These are phyloP conservation scores for Leccinum fibrillosum DNA, from an alignment of 768 basidiomycete species.

Conservation along the genomic window DNA sequence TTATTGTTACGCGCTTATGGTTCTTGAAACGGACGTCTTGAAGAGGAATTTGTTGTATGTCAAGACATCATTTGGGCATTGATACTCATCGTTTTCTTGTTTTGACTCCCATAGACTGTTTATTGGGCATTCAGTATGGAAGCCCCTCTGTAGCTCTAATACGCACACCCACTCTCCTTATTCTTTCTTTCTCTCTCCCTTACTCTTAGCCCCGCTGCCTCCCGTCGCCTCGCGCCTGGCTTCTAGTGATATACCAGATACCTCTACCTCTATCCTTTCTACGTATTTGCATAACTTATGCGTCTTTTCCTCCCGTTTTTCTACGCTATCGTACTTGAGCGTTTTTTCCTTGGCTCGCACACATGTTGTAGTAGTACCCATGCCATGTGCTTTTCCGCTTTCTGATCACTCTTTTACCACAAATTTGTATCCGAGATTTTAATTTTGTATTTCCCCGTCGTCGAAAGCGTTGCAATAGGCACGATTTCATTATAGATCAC, in stretches of 20 bases:
- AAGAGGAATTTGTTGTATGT: constrained; percentile 7
- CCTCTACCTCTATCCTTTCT: constrained; percentile 8
- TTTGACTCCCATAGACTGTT: constrained; percentile 22
- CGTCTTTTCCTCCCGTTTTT: constrained; percentile 1
- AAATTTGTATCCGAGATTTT: background rate
- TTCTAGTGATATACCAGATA: background rate
- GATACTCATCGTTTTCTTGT: constrained; percentile 6
- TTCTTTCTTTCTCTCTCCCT: background rate
- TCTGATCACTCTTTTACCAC: background rate
- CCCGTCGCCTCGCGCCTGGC: background rate
- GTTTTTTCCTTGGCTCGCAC: constrained; percentile 11
- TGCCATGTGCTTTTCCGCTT: constrained; percentile 12
- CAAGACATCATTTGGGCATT: constrained; percentile 4
- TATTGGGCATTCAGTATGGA: constrained; percentile 18
- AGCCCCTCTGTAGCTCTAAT: constrained; percentile 29
- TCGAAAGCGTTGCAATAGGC: constrained; percentile 1
- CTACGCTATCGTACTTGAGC: constrained; percentile 1
- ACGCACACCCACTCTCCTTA: constrained; percentile 21
- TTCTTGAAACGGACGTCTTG: background rate
- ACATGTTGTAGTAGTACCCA: constrained; percentile 28
- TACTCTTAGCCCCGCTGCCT: background rate
- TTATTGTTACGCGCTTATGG: constrained; percentile 6
- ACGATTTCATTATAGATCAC: constrained; percentile 1
- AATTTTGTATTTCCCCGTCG: background rate
- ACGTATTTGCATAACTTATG: constrained; percentile 23